A percentile compares a stretch with the other conserved stretches of the same genome.
These are phyloP conservation scores for Mycena alexandri DNA, from an alignment of 768 basidiomycete genomes.

Conservation along the genomic window DNA sequence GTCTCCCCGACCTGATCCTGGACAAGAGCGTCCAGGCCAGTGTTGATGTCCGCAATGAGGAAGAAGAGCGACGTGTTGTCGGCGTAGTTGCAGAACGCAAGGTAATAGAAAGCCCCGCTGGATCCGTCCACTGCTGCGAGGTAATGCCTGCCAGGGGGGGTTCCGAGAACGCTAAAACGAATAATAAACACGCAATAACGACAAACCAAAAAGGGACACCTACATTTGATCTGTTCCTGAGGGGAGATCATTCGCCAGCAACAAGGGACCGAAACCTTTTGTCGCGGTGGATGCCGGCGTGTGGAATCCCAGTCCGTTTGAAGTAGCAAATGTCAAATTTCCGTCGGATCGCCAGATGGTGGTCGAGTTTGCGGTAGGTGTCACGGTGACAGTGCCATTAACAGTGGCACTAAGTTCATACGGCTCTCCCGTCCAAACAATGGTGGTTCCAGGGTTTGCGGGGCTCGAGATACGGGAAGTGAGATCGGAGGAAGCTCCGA, in stretches of 20 bases:
- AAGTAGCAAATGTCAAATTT: slow-evolving; percentile 9
- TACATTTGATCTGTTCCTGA: slow-evolving; percentile 9
- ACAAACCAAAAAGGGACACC: slow-evolving; percentile 4
- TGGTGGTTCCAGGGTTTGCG: slow-evolving; percentile 4
- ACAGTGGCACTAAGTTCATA: background rate
- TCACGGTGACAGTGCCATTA: slow-evolving; percentile 5
- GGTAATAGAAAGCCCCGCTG: too few species aligned
- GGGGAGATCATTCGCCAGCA: slow-evolving; percentile 7
- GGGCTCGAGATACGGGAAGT: slow-evolving; percentile 5
- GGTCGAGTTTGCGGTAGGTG: slow-evolving; percentile 5
- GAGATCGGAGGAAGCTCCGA: slow-evolving; percentile 1
- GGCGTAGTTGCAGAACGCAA: too few species aligned
- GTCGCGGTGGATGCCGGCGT: slow-evolving; percentile 6
- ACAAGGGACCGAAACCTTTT: slow-evolving; percentile 4
- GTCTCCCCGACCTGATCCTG: too few species aligned
- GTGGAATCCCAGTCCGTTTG: slow-evolving; percentile 5
- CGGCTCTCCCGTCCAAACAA: slow-evolving; percentile 5
- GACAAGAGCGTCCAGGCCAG: too few species aligned
- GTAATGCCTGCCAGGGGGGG: slow-evolving; percentile 9
- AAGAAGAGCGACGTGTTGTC: too few species aligned
- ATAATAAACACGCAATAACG: background rate
- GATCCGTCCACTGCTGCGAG: background rate
- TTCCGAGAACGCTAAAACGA: slow-evolving; percentile 7
- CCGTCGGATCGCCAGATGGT: slow-evolving; percentile 6
- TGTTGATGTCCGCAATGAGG: too few species aligned